Evolutionary conservation across 345 rosid genomes (phyloP).

Genomic region (Rubroshorea leprosula): DNA sequence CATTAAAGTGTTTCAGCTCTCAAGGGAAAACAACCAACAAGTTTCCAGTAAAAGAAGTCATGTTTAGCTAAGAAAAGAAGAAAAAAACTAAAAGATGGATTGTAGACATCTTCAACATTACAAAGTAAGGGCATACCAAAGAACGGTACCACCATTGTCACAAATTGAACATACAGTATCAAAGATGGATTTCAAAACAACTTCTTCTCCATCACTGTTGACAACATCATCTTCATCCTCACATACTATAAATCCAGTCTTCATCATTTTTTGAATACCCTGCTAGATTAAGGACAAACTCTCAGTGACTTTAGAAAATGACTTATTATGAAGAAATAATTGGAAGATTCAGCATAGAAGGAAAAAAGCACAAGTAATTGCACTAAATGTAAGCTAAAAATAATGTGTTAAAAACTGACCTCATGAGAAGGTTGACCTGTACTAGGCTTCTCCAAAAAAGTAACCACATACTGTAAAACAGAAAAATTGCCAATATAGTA

Average conservation of each 20-base stretch:
- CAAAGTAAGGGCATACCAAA: slow-evolving; percentile 36
- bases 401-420: slow-evolving; percentile 1
- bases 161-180: slow-evolving; percentile 68
- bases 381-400: neutral
- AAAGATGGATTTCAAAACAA: slow-evolving; percentile 22
- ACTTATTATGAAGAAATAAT: neutral
- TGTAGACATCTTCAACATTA: neutral
- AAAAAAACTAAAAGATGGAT: neutral
- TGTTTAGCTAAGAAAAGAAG: neutral
- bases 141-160: slow-evolving; percentile 60
- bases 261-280: slow-evolving; percentile 20
- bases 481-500: neutral
- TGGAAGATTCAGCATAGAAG: neutral
- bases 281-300: slow-evolving; percentile 14
- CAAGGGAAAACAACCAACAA: slow-evolving; percentile 1
- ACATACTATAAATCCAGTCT: slow-evolving; percentile 29
- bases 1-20: neutral
- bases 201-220: slow-evolving; percentile 18
- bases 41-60: neutral
- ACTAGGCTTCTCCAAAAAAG: slow-evolving; percentile 6
- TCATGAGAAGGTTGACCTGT: neutral
- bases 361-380: neutral
- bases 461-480: slow-evolving; percentile 7
- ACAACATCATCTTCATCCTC: slow-evolving; percentile 25
- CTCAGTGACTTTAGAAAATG: neutral